A percentile compares a stretch with the other conserved stretches of the same genome.
Evolutionary conservation across 1,139 yeast species (phyloP).

Genomic region (Arxiozyma bovina): DNA sequence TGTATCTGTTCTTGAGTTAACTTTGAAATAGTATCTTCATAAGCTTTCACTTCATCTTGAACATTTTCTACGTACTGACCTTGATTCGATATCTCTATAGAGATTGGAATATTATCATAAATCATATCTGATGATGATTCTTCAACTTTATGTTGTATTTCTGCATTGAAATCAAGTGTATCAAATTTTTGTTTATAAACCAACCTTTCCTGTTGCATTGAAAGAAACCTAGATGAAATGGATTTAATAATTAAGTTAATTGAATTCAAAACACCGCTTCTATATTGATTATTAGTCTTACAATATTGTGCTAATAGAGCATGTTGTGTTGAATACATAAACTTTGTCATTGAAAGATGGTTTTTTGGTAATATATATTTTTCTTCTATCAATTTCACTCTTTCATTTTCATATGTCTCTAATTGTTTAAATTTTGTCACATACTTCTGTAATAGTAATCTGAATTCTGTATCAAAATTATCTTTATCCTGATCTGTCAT

Average conservation of each 20-base stretch:
- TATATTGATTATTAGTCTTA: conserved; percentile 22
- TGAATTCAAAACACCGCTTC: conserved; percentile 27
- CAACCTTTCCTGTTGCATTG: conserved; percentile 27
- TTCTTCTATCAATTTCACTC: conserved; percentile 19
- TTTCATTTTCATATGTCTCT: conserved; percentile 44
- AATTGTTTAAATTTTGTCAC: conserved; percentile 43
- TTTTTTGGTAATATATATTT: conserved; percentile 4
- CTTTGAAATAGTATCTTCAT: conserved; percentile 28
- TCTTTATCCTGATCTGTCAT: conserved; percentile 43
- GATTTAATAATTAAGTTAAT: conserved; percentile 21
- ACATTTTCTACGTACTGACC: conserved; percentile 20
- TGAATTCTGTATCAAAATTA: conserved; percentile 47
- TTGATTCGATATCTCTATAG: not conserved
- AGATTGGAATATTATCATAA: not conserved
- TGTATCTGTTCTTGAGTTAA: conserved; percentile 57
- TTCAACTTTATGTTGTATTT: not conserved
- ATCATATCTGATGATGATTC: not conserved
- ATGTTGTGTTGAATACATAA: conserved; percentile 5
- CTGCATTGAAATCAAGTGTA: conserved; percentile 14
- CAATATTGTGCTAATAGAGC: conserved; percentile 9
- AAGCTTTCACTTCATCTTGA: conserved; percentile 29
- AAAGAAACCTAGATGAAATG: conserved; percentile 21
- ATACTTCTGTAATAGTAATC: conserved; percentile 42
- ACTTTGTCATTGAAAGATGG: conserved; percentile 5
- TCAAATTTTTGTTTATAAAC: conserved; percentile 22